Base-by-base conservation (phyloP, 768 basidiomycete species). In the Dentipellis sp. region DNA sequence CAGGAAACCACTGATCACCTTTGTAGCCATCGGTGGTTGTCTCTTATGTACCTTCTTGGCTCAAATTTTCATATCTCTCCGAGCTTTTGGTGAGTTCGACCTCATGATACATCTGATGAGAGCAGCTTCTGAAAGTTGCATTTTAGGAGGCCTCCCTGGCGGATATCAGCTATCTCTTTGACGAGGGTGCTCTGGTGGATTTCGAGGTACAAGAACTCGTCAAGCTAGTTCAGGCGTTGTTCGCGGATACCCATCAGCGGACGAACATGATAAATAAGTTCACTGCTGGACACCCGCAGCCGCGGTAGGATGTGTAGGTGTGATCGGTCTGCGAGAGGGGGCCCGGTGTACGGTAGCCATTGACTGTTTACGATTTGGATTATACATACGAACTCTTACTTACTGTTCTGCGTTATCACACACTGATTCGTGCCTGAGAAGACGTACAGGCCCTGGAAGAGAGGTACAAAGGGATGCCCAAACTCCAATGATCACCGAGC, bases 11-110 rank as follows among this genome's bases (percentile, higher is more conserved):
- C 46, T 54, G 17, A 23, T 21, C 8, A 49, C n/a, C 47, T 46
- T 29, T 63, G 21, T 60, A 88, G 80, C 77, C 85, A 17, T 86
- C 90, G 0, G 83, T 88, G 50, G 83, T 91, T 7, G 87, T 86
- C 0, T 83, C 82, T 0, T 91, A 91, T 60, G 90, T 94, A n/a
- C 88, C 91, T 1, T 85, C 82, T 11, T 97, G 94, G 94, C 75
- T 97, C 63, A 95, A 95, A 69, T 95, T 91, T 69, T 92, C 88
- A 17, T 97, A 97, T 69, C 76, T 97, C 4, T 91, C 91, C 1
- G 94, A 97, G 68, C 78, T 97, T 11, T 68, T 97, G 76, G 93
- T 94, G 58, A 48, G 88, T 76, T 23, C 3, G 5, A 52, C 59
- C n/a, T 35, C 17, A 53, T 1, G 11, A 34, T 38, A 11, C 38